Evolutionary conservation across 352 stramenopile species (phyloP).

Genomic region (Pythium aquatile): DNA sequence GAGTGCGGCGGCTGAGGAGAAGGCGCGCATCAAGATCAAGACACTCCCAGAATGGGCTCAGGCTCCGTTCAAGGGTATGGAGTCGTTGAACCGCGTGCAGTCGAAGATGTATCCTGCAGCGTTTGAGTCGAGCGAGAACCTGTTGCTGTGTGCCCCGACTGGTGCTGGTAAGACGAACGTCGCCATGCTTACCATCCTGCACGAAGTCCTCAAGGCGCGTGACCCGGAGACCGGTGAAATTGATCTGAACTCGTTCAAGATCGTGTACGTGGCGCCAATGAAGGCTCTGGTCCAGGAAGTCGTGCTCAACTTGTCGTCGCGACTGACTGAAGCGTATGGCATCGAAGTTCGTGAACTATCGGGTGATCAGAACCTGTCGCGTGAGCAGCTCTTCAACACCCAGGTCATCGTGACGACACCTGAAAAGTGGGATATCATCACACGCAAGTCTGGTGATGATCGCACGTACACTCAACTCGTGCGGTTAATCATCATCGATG

Average conservation of each 20-base stretch:
- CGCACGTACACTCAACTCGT: constrained; percentile 98
- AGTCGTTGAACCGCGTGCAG: constrained; percentile 99
- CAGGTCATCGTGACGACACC: constrained; percentile 99
- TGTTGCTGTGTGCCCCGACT: constrained; percentile 98
- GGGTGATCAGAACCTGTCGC: constrained; percentile 97
- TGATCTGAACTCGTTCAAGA: constrained; percentile 98
- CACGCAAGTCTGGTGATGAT: constrained; percentile 96
- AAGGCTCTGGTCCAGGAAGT: constrained; percentile 99
- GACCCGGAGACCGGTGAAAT: constrained; percentile 82
- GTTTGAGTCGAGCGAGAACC: constrained; percentile 94
- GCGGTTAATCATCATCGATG: constrained; percentile 99
- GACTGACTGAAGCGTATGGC: constrained; percentile 91
- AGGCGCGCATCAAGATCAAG: constrained; percentile 85
- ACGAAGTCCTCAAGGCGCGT: constrained; percentile 95
- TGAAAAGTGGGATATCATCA: constrained; percentile 99
- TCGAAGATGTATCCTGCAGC: constrained; percentile 95
- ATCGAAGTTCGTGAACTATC: constrained; percentile 97
- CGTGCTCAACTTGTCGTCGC: constrained; percentile 96
- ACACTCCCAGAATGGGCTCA: constrained; percentile 96
- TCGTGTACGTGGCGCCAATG: constrained; percentile 99
- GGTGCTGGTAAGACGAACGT: constrained; percentile 99
- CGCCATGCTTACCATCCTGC: constrained; percentile 97
- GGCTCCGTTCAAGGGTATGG: constrained; percentile 96
- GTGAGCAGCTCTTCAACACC: constrained; percentile 97
- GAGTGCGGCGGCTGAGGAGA: constrained; percentile 67